Base-by-base conservation (phyloP, 164 flowering plant species). In the Euptelea pleiosperma region DNA sequence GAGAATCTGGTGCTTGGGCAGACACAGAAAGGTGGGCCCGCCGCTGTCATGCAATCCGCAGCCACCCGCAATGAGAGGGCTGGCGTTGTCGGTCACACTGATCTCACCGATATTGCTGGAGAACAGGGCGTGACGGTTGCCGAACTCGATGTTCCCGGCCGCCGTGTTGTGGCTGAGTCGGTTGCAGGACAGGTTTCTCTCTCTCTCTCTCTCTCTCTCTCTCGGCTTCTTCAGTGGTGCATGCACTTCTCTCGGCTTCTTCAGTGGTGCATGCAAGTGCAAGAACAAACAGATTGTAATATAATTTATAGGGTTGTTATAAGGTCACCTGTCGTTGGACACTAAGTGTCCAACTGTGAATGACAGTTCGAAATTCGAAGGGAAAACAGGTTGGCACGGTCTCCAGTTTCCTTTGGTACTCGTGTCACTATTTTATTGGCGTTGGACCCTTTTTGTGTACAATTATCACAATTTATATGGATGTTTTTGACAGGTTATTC, bases 401-500 rank as follows among this genome's bases (percentile, higher is more conserved):
- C n/a, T n/a, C n/a, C n/a, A n/a, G n/a, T n/a, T n/a, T n/a, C n/a
- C n/a, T n/a, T n/a, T n/a, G n/a, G n/a, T n/a, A n/a, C n/a, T n/a
- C n/a, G n/a, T n/a, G n/a, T n/a, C n/a, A n/a, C n/a, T n/a, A n/a
- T n/a, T n/a, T n/a, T n/a, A n/a, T n/a, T n/a, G n/a, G n/a, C n/a
- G n/a, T n/a, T n/a, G n/a, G n/a, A n/a, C n/a, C n/a, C n/a, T n/a
- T n/a, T n/a, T n/a, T n/a, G n/a, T n/a, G n/a, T n/a, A n/a, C n/a
- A n/a, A n/a, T n/a, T n/a, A n/a, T n/a, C n/a, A n/a, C n/a, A n/a
- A n/a, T n/a, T n/a, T n/a, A n/a, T n/a, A n/a, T n/a, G n/a, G n/a
- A n/a, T n/a, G n/a, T n/a, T n/a, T n/a, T n/a, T n/a, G n/a, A 25
- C 26, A 84, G 86, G 82, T 79, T 25, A 71, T 85, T 28, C 77